Percentiles rank a stretch among this genome's conserved stretches.
phyloP scores from a whole-genome alignment of 2,329 filamentous ascomycete genomes.

The Botrytis byssoidea region DNA sequence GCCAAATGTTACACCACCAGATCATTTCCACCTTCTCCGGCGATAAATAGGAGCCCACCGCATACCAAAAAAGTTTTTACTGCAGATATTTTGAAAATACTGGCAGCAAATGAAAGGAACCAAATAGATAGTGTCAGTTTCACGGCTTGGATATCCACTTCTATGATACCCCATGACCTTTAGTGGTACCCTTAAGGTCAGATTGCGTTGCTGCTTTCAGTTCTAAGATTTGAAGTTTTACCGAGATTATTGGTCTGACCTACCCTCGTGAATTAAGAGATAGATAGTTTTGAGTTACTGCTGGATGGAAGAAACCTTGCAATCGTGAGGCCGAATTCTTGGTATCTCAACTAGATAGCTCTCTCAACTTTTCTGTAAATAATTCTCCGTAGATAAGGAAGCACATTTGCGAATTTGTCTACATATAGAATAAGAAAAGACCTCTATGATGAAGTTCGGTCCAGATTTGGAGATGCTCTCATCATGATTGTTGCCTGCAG shows the following conservation, averaged over 20 bases:
- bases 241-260: background rate
- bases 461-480: no score
- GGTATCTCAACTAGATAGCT: background rate
- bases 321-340: background rate
- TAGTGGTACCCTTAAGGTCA: no score
- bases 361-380: background rate
- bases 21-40: background rate
- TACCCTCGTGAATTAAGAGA: background rate
- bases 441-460: accelerated
- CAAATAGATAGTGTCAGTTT: background rate
- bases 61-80: background rate
- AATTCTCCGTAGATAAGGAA: background rate
- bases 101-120: background rate
- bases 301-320: background rate
- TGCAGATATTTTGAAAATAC: background rate
- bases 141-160: background rate
- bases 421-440: background rate
- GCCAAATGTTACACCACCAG: background rate
- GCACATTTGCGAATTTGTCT: no score
- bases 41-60: no score
- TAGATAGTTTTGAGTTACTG: background rate
- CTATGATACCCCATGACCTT: background rate
- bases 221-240: background rate
- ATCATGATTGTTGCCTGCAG: background rate
- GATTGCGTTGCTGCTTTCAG: background rate